Percentiles rank a stretch among this genome's conserved stretches.
These are phyloP conservation scores for Penicillium coprophilum DNA, from an alignment of 495 filamentous ascomycete genomes.

Conservation along the genomic window DNA sequence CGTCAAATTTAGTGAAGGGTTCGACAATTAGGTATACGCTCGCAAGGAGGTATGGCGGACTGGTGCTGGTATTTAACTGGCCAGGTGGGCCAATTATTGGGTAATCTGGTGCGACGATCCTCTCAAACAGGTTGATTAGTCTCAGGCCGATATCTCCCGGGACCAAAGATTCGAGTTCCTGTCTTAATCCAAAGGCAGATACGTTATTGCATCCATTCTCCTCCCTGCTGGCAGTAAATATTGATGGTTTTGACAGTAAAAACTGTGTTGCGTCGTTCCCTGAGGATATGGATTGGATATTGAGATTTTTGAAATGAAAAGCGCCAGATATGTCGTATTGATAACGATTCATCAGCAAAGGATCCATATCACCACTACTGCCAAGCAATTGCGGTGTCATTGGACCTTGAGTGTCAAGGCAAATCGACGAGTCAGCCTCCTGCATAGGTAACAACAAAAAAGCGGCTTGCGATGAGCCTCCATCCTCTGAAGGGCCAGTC, in stretches of 20 bases:
- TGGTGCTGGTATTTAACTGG: background rate
- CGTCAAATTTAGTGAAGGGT: conserved; percentile 9
- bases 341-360: background rate
- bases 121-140: conserved; percentile 1
- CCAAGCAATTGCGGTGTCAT: conserved; percentile 4
- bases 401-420: background rate
- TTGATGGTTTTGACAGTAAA: conserved; percentile 5
- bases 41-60: conserved; percentile 4
- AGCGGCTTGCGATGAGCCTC: background rate
- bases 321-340: conserved; percentile 1
- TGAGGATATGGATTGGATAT: background rate
- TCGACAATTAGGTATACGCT: conserved; percentile 7
- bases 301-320: conserved; percentile 8
- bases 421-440: background rate
- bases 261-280: background rate
- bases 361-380: conserved; percentile 6
- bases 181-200: background rate
- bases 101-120: conserved; percentile 1
- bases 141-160: background rate
- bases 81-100: background rate
- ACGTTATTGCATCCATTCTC: conserved; percentile 3
- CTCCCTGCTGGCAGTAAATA: conserved; percentile 1
- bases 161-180: background rate
- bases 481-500: background rate
- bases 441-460: background rate